These are phyloP conservation scores for Nemania diffusa DNA, from an alignment of 2,329 filamentous ascomycete species.

Conservation along the genomic window DNA sequence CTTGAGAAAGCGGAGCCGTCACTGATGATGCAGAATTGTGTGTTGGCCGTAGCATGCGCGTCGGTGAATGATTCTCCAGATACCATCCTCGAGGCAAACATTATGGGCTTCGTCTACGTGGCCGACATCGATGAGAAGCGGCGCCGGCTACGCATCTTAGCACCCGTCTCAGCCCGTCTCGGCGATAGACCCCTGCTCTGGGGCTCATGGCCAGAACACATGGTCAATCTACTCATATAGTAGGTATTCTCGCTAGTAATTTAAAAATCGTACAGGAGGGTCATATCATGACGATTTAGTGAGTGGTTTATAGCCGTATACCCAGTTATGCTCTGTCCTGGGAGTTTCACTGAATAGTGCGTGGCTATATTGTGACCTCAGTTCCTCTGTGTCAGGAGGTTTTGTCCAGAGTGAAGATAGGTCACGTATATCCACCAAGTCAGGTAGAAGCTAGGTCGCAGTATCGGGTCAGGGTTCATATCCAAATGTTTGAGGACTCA, in stretches of 20 bases:
- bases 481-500: too few species aligned
- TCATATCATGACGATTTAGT: neutral
- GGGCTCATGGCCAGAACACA: conserved; percentile 87
- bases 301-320: neutral
- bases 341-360: neutral
- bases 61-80: conserved; percentile 74
- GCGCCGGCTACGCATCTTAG: conserved; percentile 81
- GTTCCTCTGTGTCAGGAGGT: too few species aligned
- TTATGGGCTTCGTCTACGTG: conserved; percentile 94
- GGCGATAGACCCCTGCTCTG: conserved; percentile 83
- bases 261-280: neutral
- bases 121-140: conserved; percentile 89
- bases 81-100: conserved; percentile 79
- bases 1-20: conserved; percentile 74
- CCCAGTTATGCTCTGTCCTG: neutral
- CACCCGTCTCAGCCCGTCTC: conserved; percentile 83
- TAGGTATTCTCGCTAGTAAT: neutral
- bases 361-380: neutral
- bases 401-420: too few species aligned
- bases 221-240: conserved; percentile 73
- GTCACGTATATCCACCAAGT: too few species aligned
- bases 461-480: too few species aligned
- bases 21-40: conserved; percentile 78
- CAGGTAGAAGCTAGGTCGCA: too few species aligned
- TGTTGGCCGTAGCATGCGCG: conserved; percentile 87